Conservation (phyloP, 768 basidiomycete species). For the Tricholoma saponaceum region DNA sequence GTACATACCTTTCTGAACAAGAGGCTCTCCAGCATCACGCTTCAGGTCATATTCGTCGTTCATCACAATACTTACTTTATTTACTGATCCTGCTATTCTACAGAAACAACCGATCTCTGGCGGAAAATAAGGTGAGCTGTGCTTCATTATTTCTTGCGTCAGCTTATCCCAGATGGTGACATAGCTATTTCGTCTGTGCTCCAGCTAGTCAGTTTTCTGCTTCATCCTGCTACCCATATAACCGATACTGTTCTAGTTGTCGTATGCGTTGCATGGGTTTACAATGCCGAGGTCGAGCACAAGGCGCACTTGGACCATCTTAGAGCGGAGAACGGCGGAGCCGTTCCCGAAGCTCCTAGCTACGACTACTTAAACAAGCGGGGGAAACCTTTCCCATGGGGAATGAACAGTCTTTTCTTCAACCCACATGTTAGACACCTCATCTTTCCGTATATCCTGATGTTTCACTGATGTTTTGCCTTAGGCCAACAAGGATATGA, state of each 20-base stretch:
- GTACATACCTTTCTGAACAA: slow-evolving; percentile 46
- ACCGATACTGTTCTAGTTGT: slow-evolving; percentile 31
- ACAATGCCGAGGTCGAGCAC: slow-evolving; percentile 60
- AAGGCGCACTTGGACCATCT: slow-evolving; percentile 66
- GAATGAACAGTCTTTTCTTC: slow-evolving; percentile 78
- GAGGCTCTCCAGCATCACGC: slow-evolving; percentile 65
- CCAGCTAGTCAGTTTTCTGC: slow-evolving; percentile 59
- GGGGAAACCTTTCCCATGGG: slow-evolving; percentile 83
- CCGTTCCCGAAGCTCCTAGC: slow-evolving; percentile 63
- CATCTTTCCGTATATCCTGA: not conserved
- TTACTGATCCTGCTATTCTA: slow-evolving; percentile 10
- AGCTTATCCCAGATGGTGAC: slow-evolving; percentile 8
- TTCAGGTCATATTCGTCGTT: slow-evolving; percentile 36
- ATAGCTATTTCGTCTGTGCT: slow-evolving; percentile 69
- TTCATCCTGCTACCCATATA: not conserved
- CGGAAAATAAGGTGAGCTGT: slow-evolving; percentile 75
- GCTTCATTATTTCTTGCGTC: not conserved
- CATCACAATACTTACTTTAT: slow-evolving; percentile 1
- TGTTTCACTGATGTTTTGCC: slow-evolving; percentile 2
- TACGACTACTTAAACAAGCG: slow-evolving; percentile 79
- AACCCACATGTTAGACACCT: slow-evolving; percentile 58
- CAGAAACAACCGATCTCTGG: slow-evolving; percentile 80
- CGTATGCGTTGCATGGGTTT: slow-evolving; percentile 49
- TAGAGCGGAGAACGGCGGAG: slow-evolving; percentile 68
- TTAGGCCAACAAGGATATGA: slow-evolving; percentile 67